These are phyloP conservation scores for Mortierella hygrophila DNA, from an alignment of 192 early-diverging fungal genomes.

Conservation along the genomic window DNA sequence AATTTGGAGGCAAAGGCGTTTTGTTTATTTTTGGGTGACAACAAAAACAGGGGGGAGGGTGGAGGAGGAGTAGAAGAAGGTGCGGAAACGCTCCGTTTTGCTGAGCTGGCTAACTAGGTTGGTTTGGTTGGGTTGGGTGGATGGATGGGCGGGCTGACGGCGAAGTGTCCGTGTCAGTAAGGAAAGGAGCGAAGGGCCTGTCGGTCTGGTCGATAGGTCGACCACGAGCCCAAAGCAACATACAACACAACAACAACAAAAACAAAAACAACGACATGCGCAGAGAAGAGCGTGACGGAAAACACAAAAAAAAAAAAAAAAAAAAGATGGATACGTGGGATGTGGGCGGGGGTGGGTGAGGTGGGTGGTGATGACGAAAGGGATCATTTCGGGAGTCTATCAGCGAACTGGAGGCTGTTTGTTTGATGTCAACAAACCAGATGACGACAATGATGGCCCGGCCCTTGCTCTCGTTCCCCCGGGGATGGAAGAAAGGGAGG, in stretches of 20 bases:
- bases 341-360: too few relatives aligned
- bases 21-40: neutral
- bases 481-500: neutral
- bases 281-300: neutral
- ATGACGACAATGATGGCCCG: neutral
- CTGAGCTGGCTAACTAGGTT: neutral
- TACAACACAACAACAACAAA: neutral
- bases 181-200: neutral
- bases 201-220: neutral
- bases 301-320: constrained; percentile 1
- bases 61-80: neutral
- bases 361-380: neutral
- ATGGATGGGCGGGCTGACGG: neutral
- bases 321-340: constrained; percentile 5
- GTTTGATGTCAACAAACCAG: neutral
- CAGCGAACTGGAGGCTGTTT: neutral
- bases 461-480: neutral
- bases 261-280: constrained; percentile 1
- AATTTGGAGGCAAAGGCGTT: neutral
- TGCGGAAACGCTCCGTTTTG: constrained; percentile 1
- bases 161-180: neutral
- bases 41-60: too few relatives aligned
- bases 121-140: too few relatives aligned
- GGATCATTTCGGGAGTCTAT: neutral
- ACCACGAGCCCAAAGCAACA: constrained; percentile 6